Percentiles rank a stretch among this genome's conserved stretches.
Conservation (phyloP, 202 grass and related monocot species). For the Carex sylvatica region DNA sequence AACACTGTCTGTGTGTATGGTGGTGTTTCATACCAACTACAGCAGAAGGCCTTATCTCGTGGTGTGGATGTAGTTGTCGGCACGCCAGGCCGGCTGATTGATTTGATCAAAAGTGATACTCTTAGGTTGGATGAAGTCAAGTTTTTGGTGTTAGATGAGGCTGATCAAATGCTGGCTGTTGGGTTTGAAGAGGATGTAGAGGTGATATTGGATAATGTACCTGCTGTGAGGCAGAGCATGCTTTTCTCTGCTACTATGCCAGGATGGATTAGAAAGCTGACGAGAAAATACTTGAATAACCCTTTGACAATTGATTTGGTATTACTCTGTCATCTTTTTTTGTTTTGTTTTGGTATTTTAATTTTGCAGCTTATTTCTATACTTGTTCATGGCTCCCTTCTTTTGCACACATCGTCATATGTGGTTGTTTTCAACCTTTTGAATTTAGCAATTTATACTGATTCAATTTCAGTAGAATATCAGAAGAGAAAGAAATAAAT, state of each 20-base stretch:
- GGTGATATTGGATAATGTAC: slow-evolving; percentile 80
- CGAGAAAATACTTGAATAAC: slow-evolving; percentile 75
- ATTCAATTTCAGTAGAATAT: neutral
- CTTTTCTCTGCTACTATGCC: slow-evolving; percentile 99
- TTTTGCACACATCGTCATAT: neutral
- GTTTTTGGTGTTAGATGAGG: slow-evolving; percentile 93
- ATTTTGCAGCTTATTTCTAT: neutral
- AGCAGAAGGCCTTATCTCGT: slow-evolving; percentile 75
- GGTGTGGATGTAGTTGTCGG: slow-evolving; percentile 98
- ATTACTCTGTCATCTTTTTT: neutral
- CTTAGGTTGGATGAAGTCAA: slow-evolving; percentile 82
- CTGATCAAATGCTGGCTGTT: slow-evolving; percentile 98
- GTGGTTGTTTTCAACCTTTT: neutral
- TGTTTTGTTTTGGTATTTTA: neutral
- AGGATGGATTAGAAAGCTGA: slow-evolving; percentile 93
- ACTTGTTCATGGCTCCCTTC: neutral
- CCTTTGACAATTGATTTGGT: slow-evolving; percentile 98
- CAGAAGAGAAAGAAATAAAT: neutral
- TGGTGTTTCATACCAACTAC: slow-evolving; percentile 80
- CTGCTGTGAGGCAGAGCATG: slow-evolving; percentile 79
- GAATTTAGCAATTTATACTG: neutral
- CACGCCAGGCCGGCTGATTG: slow-evolving; percentile 90
- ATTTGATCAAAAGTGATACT: slow-evolving; percentile 75
- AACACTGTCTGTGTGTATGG: slow-evolving; percentile 93
- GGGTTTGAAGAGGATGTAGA: slow-evolving; percentile 99